Conservation (phyloP, 148 eudicot genomes). For the Rheum nobile region DNA sequence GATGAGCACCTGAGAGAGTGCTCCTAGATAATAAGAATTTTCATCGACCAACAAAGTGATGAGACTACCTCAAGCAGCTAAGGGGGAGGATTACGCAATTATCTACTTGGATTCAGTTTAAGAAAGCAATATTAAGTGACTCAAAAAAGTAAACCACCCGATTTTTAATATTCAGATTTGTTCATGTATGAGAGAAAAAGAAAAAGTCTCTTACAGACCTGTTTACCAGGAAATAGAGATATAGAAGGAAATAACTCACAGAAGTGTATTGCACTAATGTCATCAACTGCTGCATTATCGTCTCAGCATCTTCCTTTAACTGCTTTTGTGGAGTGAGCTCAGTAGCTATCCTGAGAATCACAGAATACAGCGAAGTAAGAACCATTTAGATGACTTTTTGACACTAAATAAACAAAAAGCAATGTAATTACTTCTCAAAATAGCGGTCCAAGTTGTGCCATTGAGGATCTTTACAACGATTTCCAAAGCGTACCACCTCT, state of each 20-base stretch:
- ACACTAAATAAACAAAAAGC: background rate
- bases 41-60: background rate
- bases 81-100: background rate
- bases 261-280: slow-evolving; percentile 46
- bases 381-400: background rate
- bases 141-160: background rate
- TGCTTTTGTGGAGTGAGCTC: slow-evolving; percentile 31
- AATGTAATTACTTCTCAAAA: slow-evolving; percentile 65
- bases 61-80: background rate
- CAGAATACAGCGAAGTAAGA: background rate
- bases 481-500: slow-evolving; percentile 96
- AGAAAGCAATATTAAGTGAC: background rate
- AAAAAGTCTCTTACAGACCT: background rate
- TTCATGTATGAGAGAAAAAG: background rate
- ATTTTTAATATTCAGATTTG: background rate
- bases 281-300: slow-evolving; percentile 40
- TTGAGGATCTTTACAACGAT: slow-evolving; percentile 97
- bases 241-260: slow-evolving; percentile 26
- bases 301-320: slow-evolving; percentile 38
- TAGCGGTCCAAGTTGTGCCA: slow-evolving; percentile 97
- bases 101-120: background rate
- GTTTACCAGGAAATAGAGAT: background rate
- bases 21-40: background rate
- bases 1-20: background rate
- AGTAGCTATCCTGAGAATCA: background rate